phyloP scores from a whole-genome alignment of 2,329 filamentous ascomycete species.

The Trichoderma pleuroti region DNA sequence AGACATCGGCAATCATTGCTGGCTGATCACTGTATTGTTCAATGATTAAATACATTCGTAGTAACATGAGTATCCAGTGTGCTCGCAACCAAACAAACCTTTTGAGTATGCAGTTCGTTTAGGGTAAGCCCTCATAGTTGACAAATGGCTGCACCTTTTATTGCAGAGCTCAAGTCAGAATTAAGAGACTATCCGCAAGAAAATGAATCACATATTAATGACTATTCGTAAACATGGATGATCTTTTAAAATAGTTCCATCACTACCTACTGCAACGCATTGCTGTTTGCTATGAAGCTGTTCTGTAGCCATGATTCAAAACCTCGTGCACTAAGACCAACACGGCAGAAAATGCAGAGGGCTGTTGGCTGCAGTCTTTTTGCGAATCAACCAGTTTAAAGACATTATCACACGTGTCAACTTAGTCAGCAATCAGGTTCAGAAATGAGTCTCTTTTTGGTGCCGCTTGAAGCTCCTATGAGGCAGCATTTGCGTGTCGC shows the following conservation, averaged over 20 bases:
- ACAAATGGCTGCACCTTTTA: not conserved
- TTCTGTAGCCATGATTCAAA: not conserved
- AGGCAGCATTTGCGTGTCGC: not conserved
- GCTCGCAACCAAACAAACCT: not conserved
- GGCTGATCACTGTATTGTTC: not conserved
- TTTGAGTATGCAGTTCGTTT: not conserved
- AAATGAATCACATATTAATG: not conserved
- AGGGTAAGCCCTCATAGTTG: not conserved
- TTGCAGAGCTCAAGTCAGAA: not conserved
- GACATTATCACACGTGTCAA: not conserved
- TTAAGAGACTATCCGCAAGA: not conserved
- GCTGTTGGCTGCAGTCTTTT: not conserved
- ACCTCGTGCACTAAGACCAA: not conserved
- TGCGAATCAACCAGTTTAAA: not conserved
- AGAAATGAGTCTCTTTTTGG: not conserved
- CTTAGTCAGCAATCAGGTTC: not conserved
- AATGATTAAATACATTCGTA: not conserved
- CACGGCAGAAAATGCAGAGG: not conserved
- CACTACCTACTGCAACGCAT: not conserved
- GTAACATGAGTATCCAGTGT: not conserved
- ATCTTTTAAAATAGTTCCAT: not conserved
- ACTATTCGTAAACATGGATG: not conserved
- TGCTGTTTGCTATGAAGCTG: not conserved
- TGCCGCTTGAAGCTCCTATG: not conserved
- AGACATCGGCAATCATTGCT: fast-evolving